Percentiles rank a stretch among this genome's conserved stretches.
phyloP scores from a whole-genome alignment of 176 grass and related monocot genomes.

The Alloteropsis semialata region DNA sequence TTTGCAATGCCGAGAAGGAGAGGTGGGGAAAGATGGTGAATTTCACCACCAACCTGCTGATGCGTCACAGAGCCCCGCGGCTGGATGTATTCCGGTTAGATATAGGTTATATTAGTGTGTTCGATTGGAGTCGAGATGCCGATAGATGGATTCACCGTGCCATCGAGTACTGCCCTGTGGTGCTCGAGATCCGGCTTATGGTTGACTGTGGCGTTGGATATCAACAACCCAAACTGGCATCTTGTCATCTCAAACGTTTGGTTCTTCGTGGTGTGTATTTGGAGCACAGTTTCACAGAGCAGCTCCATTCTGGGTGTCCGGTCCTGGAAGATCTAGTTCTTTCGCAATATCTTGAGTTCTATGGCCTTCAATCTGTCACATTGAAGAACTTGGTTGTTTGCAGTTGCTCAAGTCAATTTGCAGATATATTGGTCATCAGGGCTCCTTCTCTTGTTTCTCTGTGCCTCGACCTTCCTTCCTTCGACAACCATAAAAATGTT shows the following conservation, averaged over 20 bases:
- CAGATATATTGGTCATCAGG: neutral
- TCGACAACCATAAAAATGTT: no score
- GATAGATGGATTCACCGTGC: neutral
- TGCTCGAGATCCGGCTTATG: neutral
- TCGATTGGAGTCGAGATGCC: neutral
- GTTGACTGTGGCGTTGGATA: no score
- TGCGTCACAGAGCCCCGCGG: neutral
- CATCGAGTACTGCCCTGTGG: neutral
- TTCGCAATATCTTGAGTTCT: neutral
- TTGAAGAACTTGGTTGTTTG: neutral
- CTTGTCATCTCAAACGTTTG: neutral
- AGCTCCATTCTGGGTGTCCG: neutral
- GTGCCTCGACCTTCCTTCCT: neutral
- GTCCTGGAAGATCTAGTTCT: neutral
- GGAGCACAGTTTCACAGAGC: neutral
- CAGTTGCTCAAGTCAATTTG: no score
- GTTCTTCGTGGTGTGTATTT: neutral
- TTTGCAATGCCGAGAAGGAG: no score
- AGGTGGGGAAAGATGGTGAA: neutral
- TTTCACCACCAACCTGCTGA: neutral
- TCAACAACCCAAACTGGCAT: neutral
- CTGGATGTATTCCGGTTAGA: neutral
- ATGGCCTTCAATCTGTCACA: neutral
- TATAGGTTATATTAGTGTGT: fast-evolving
- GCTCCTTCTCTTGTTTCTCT: neutral